phyloP scores from a whole-genome alignment of 2,329 filamentous ascomycete species.

The Sarocladium kiliense region DNA sequence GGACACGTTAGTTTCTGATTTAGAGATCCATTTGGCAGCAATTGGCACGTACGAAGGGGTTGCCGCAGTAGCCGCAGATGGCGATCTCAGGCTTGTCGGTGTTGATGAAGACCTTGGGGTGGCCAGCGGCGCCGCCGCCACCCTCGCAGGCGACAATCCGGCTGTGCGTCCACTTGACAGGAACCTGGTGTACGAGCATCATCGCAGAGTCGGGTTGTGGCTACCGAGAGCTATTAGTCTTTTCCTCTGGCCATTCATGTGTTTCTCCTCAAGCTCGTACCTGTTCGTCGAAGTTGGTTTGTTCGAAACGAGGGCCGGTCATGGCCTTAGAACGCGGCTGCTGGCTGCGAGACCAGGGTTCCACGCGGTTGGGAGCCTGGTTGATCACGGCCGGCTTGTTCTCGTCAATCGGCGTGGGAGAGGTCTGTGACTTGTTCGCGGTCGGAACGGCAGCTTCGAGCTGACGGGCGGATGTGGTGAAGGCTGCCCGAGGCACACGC shows the following conservation, averaged over 20 bases:
- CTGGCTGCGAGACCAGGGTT: slow-evolving; percentile 83
- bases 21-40: not conserved
- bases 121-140: slow-evolving; percentile 82
- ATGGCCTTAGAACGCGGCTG: slow-evolving; percentile 76
- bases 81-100: slow-evolving; percentile 93
- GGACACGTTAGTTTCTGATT: not conserved
- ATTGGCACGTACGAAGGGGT: slow-evolving; percentile 73
- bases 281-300: slow-evolving; percentile 90
- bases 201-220: slow-evolving; percentile 87
- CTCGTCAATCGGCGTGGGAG: slow-evolving; percentile 38
- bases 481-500: slow-evolving; percentile 40
- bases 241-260: not conserved
- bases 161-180: slow-evolving; percentile 85
- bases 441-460: slow-evolving; percentile 38
- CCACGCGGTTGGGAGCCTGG: slow-evolving; percentile 83
- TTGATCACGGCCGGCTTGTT: slow-evolving; percentile 42
- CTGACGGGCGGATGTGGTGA: slow-evolving; percentile 42
- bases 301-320: slow-evolving; percentile 92
- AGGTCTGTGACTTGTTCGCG: slow-evolving; percentile 32
- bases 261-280: slow-evolving; percentile 46
- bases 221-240: slow-evolving; percentile 43
- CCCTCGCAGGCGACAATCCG: slow-evolving; percentile 83
- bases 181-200: slow-evolving; percentile 92
- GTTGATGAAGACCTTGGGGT: slow-evolving; percentile 96
- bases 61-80: slow-evolving; percentile 85